Evolutionary conservation across 306 rosid species (phyloP).

Genomic region (Pyrus communis): DNA sequence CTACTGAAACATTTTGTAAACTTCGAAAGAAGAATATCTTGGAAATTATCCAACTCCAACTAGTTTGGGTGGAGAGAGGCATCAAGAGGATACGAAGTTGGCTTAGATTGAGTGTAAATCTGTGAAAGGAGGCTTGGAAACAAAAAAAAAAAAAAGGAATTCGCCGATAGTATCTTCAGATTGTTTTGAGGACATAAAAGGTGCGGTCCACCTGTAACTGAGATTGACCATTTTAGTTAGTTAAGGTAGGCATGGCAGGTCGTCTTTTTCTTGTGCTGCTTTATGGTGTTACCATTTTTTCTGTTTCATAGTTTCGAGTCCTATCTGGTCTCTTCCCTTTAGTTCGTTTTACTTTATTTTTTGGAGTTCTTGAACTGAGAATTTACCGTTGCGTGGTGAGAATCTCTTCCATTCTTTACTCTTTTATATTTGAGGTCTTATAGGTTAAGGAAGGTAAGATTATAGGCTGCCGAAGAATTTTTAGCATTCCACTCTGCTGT

Average conservation of each 20-base stretch:
- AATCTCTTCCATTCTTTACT: constrained; percentile 54
- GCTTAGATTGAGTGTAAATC: constrained; percentile 43
- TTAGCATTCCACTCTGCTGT: constrained; percentile 25
- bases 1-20: constrained; percentile 49
- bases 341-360: not conserved
- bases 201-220: constrained; percentile 72
- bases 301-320: constrained; percentile 38
- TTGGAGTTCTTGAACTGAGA: constrained; percentile 39
- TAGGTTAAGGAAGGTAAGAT: constrained; percentile 62
- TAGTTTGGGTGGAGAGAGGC: constrained; percentile 43
- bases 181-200: constrained; percentile 72
- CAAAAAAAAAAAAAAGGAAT: constrained; percentile 15
- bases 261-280: constrained; percentile 43
- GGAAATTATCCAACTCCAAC: constrained; percentile 38
- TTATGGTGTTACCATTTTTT: constrained; percentile 41
- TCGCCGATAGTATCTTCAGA: constrained; percentile 54
- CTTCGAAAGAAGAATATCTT: constrained; percentile 33
- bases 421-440: constrained; percentile 40
- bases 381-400: constrained; percentile 64
- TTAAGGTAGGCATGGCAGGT: constrained; percentile 54
- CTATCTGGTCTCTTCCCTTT: constrained; percentile 6
- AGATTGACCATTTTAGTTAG: constrained; percentile 70
- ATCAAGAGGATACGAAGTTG: constrained; percentile 39
- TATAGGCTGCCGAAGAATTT: constrained; percentile 69
- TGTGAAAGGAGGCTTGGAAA: constrained; percentile 29